phyloP scores from a whole-genome alignment of 179 eudicot species.

The Vitellaria paradoxa region DNA sequence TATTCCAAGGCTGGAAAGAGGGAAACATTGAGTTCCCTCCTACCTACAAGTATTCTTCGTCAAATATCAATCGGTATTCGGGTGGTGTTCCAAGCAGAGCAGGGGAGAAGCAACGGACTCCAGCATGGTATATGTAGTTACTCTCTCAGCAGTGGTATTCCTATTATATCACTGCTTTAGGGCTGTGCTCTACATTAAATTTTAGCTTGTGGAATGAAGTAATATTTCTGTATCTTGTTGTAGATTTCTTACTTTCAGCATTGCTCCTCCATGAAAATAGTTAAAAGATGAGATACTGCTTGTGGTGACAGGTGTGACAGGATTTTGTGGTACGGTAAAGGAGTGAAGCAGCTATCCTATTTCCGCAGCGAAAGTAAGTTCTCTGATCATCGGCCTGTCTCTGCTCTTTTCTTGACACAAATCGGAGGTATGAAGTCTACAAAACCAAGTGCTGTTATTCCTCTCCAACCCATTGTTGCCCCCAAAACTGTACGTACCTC shows the following conservation, averaged over 20 bases:
- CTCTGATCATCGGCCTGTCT: constrained; percentile 93
- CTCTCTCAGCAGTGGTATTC: constrained; percentile 6
- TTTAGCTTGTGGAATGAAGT: not conserved
- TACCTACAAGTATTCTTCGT: constrained; percentile 56
- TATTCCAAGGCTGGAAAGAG: constrained; percentile 65
- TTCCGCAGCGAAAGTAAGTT: constrained; percentile 77
- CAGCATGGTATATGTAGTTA: constrained; percentile 49
- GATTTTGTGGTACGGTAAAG: constrained; percentile 85
- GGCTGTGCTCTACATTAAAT: not conserved
- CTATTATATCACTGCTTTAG: too few relatives aligned
- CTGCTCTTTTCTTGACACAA: constrained; percentile 68
- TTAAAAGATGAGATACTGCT: constrained; percentile 4
- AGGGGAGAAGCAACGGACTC: constrained; percentile 65
- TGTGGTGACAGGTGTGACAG: constrained; percentile 79
- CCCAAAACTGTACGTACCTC: constrained; percentile 42
- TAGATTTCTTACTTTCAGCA: not conserved
- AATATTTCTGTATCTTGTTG: not conserved
- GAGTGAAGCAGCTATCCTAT: constrained; percentile 74
- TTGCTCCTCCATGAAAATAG: not conserved
- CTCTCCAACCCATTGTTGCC: constrained; percentile 33
- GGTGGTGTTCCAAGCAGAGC: constrained; percentile 41
- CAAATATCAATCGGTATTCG: constrained; percentile 50
- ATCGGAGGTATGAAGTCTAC: constrained; percentile 43
- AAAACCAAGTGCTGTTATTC: constrained; percentile 24
- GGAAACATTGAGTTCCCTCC: constrained; percentile 66